These are phyloP conservation scores for Diaporthe sp. DNA, from an alignment of 2,329 filamentous ascomycete genomes.

Conservation along the genomic window DNA sequence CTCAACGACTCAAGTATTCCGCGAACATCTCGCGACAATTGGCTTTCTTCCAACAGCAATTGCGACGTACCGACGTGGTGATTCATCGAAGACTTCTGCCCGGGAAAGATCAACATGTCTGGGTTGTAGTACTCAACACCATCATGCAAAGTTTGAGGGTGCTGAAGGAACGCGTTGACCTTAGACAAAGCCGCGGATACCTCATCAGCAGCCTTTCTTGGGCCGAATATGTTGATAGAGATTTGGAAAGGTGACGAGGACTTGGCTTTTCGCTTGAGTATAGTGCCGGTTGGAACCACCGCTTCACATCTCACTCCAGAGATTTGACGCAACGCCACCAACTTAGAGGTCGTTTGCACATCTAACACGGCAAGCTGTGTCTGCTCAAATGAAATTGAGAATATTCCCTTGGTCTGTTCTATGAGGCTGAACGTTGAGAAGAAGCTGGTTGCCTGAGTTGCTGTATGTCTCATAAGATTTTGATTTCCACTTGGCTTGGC, in stretches of 20 bases:
- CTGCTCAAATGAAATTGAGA: not conserved
- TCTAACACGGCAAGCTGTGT: not conserved
- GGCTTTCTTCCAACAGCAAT: not conserved
- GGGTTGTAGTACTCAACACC: not conserved
- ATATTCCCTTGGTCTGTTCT: not conserved
- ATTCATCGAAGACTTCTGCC: not conserved
- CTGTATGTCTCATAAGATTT: not conserved
- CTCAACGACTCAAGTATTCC: not conserved
- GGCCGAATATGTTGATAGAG: not conserved
- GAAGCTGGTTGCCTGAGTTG: not conserved
- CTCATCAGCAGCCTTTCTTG: not conserved
- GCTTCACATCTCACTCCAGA: not conserved
- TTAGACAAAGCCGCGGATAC: not conserved
- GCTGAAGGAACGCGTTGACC: not conserved
- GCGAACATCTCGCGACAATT: not conserved
- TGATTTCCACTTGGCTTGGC: not conserved
- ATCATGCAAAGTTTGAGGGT: not conserved
- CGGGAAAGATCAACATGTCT: not conserved
- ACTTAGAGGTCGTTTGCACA: not conserved
- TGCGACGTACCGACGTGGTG: not conserved
- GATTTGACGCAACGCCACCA: not conserved
- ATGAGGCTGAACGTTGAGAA: not conserved
- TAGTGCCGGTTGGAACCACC: not conserved
- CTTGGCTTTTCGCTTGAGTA: not conserved
- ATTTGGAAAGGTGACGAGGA: not conserved